Evolutionary conservation across 192 early-diverging fungal genomes (phyloP), one percentile per base, ranked within the genome.

Genomic region (Entomortierella lignicola): DNA sequence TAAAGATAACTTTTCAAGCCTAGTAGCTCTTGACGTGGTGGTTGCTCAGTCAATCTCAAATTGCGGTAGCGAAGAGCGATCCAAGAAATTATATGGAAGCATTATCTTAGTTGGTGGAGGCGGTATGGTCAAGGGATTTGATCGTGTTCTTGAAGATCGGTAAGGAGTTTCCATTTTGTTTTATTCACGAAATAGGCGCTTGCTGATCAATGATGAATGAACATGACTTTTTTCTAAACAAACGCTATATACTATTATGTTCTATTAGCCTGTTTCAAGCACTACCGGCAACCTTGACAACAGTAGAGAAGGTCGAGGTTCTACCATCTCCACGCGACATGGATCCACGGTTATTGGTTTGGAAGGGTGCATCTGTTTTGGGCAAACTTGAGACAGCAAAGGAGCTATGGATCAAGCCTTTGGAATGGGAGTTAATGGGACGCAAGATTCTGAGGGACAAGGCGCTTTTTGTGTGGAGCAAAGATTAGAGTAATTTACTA

Each of bases 71-170:
- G 89, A 94, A 41, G 91, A 94, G 48, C 86, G 92, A 13, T 82
- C 90, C 26, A 88, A 88, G 32, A 92, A 92, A 63, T 81, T 94
- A 39, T 94, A 91, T 81, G 84, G 86, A 2, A 91, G 88, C 23
- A 92, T 97, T 30, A 86, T 97, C 29, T 56, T 97, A n/a, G 92
- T 95, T 17, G 95, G 95, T 10, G 94, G 94, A 32, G 94, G 94
- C 25, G 90, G 89, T 17, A 86, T 91, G 71, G 86, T 93, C 39
- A 81, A 87, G 2, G 90, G 89, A 4, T 89, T 97, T 56, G 84
- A 85, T 64, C 68, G 72, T 31, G 80, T 91, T n/a, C 79, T 94
- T 25, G 87, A 91, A 56, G 85, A 88, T 50, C 83, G 91, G 85
- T 85, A 85, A 64, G 62, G 7, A 26, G 0, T 47, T n/a, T n/a